Conservation (phyloP, 805 yeast genomes). For the Candida taoyuanica region DNA sequence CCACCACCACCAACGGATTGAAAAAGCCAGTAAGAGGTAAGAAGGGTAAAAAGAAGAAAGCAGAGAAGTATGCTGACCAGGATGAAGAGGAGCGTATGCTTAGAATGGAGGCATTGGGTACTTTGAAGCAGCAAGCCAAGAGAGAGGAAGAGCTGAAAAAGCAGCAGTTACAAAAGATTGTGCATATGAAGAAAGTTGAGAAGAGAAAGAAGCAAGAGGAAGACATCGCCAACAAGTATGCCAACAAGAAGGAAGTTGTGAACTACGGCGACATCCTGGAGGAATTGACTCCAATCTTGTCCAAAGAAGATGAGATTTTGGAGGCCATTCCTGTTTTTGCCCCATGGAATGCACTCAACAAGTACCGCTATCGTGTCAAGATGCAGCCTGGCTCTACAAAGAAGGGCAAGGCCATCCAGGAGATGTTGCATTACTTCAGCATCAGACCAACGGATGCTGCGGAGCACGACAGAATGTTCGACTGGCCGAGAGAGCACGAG, state of each 20-base stretch:
- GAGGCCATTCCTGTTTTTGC: constrained; percentile 85
- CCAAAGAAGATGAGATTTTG: constrained; percentile 44
- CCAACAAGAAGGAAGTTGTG: constrained; percentile 36
- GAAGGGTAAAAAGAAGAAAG: constrained; percentile 77
- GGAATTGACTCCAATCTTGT: constrained; percentile 30
- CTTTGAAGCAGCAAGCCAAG: constrained; percentile 54
- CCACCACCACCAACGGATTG: constrained; percentile 4
- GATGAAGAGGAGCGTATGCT: constrained; percentile 80
- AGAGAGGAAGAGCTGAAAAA: constrained; percentile 33
- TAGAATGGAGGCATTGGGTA: constrained; percentile 80
- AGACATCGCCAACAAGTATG: constrained; percentile 31
- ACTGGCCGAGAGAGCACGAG: constrained; percentile 70
- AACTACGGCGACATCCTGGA: constrained; percentile 39
- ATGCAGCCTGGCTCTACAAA: constrained; percentile 73
- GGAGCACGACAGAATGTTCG: constrained; percentile 44
- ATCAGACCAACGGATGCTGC: constrained; percentile 42
- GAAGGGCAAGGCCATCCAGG: constrained; percentile 81
- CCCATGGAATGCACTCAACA: constrained; percentile 80
- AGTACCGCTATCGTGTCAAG: constrained; percentile 77
- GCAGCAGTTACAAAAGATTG: constrained; percentile 31
- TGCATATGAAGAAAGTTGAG: constrained; percentile 31
- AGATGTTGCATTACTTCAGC: constrained; percentile 55
- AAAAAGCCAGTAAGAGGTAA: constrained; percentile 67
- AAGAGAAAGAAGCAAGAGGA: constrained; percentile 36
- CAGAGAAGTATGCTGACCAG: constrained; percentile 80